A percentile compares a stretch with the other conserved stretches of the same genome.
These are phyloP conservation scores for Fusarium proliferatum DNA, from an alignment of 2,329 filamentous ascomycete species.

Conservation along the genomic window DNA sequence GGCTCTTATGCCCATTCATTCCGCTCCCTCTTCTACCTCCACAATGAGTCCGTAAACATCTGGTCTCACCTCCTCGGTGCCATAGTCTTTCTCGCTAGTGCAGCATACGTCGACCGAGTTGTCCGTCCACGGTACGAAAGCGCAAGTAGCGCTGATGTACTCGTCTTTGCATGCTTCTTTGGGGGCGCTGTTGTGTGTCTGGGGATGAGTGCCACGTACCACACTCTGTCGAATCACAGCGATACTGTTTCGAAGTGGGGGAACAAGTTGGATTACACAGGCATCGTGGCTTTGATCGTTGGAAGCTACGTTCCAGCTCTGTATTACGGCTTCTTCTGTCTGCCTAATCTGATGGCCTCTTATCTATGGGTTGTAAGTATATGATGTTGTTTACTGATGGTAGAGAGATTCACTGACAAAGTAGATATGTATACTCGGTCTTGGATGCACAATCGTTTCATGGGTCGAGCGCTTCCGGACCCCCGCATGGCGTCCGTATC, in stretches of 20 bases:
- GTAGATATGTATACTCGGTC: constrained; percentile 81
- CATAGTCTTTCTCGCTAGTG: constrained; percentile 64
- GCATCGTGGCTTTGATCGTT: constrained; percentile 91
- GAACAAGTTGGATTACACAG: constrained; percentile 94
- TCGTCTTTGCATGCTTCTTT: constrained; percentile 84
- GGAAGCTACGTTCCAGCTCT: constrained; percentile 91
- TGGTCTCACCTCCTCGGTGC: constrained; percentile 75
- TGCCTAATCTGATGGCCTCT: constrained; percentile 69
- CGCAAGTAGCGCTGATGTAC: constrained; percentile 71
- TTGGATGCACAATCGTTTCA: constrained; percentile 81
- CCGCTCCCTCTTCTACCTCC: constrained; percentile 62
- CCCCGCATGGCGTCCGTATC: constrained; percentile 83
- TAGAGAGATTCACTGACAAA: constrained; percentile 27
- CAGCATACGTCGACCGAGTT: constrained; percentile 64
- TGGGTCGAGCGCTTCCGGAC: constrained; percentile 86
- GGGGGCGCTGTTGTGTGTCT: constrained; percentile 77
- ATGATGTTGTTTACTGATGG: neutral
- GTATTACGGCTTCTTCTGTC: constrained; percentile 86
- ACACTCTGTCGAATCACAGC: constrained; percentile 88
- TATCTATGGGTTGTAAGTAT: constrained; percentile 80
- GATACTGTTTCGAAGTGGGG: constrained; percentile 81
- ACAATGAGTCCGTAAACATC: constrained; percentile 73
- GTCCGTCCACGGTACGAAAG: constrained; percentile 74
- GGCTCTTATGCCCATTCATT: constrained; percentile 60
- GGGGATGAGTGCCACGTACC: constrained; percentile 86